Conservation (phyloP, 139 green algal species). For the Zygnema circumcarinatum region DNA sequence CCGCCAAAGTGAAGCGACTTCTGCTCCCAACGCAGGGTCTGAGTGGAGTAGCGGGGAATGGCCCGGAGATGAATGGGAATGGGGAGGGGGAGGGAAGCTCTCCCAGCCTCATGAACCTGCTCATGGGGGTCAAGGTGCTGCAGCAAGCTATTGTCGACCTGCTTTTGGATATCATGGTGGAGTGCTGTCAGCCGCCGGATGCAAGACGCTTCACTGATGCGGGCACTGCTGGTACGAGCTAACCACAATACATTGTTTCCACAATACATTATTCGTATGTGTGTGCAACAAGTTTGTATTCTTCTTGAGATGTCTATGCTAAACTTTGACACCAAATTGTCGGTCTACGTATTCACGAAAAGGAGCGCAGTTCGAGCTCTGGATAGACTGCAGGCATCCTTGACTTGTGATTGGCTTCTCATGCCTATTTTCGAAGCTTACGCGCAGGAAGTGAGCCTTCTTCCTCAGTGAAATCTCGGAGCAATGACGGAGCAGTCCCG, state of each 20-base stretch:
- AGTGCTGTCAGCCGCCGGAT: conserved; percentile 51
- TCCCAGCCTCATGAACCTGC: conserved; percentile 68
- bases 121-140: conserved; percentile 70
- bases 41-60: not conserved
- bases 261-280: too few species aligned
- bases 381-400: too few species aligned
- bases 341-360: too few species aligned
- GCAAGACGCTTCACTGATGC: not conserved
- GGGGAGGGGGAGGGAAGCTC: not conserved
- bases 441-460: not conserved
- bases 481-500: not conserved
- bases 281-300: too few species aligned
- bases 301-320: too few species aligned
- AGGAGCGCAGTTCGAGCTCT: too few species aligned
- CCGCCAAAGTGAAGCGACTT: conserved; percentile 64
- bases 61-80: conserved; percentile 5
- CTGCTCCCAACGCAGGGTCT: conserved; percentile 58
- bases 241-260: too few species aligned
- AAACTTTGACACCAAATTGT: too few species aligned
- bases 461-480: not conserved
- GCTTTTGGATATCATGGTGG: conserved; percentile 73
- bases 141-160: conserved; percentile 70
- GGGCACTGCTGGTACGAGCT: not conserved
- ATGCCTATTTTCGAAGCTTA: too few species aligned
- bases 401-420: too few species aligned